Base-by-base conservation (phyloP, 306 rosid species). In the Cicer judaicum region DNA sequence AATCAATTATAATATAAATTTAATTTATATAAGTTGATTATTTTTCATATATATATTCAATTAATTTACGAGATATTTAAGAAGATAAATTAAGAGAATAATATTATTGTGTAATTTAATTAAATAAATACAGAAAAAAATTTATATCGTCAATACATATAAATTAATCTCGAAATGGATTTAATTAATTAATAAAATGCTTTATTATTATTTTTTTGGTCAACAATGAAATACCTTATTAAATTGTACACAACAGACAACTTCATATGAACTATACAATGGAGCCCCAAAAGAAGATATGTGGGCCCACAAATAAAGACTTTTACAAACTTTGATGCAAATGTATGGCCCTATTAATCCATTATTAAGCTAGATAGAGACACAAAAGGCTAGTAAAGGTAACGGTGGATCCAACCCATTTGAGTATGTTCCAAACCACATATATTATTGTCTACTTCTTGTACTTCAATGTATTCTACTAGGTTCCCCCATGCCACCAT, bases 401-500 rank as follows among this genome's bases (percentile, higher is more conserved):
- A 36, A 66, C 49, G 88, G 89, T 88, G 92, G 92, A 84, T 79
- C 89, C 89, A 86, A 82, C 86, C 87, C 87, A 87, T 88, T 73
- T 54, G 79, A 81, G 62, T 57, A 80, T 88, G 83, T 78, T 74
- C 81, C 85, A 70, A 78, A 84, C 46, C 61, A 55, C 70, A 81
- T 73, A 70, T 82, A 86, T 84, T 68, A 88, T 88, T 88, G 87
- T 79, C 80, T 41, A 81, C 78, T 86, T 81, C 80, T 88, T 63
- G 73, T 43, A 72, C 80, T 84, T 72, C 79, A 57, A 40, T 64
- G n/a, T 8, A 40, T 16, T 39, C 11, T 14, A 64, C 11, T 15
- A 81, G 60, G 78, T 64, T 59, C 39, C 36, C 43, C 61, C 38
- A 36, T 38, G 12, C 16, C 42, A 59, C 42, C 42, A 59, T 59